phyloP scores from a whole-genome alignment of 2,329 filamentous ascomycete species.

The Zasmidium cellare region DNA sequence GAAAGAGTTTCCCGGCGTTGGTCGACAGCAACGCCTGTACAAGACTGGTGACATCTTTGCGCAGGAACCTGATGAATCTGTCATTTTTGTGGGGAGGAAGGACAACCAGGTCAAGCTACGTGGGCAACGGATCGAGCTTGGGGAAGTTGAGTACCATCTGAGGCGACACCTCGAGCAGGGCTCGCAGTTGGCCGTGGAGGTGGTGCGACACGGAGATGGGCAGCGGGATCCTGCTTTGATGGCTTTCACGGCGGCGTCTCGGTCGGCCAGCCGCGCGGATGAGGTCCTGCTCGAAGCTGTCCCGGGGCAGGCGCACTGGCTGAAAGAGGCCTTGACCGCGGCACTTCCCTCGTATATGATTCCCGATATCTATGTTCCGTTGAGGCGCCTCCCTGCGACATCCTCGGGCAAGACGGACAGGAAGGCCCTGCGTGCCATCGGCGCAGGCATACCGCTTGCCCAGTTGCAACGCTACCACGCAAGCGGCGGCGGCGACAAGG shows the following conservation, averaged over 20 bases:
- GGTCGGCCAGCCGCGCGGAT: too few relatives aligned
- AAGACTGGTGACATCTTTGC: not conserved
- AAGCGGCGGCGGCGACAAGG: too few relatives aligned
- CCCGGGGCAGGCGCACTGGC: too few relatives aligned
- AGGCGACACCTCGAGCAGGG: too few relatives aligned
- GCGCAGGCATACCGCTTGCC: too few relatives aligned
- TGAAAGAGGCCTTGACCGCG: slow-evolving; percentile 36
- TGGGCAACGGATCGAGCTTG: slow-evolving; percentile 65
- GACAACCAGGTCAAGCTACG: slow-evolving; percentile 63
- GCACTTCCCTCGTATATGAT: slow-evolving; percentile 75
- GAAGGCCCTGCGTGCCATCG: slow-evolving; percentile 41
- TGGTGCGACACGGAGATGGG: not conserved
- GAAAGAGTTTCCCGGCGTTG: not conserved
- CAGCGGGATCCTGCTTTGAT: too few relatives aligned
- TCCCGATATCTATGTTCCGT: slow-evolving; percentile 68
- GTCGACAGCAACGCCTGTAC: not conserved
- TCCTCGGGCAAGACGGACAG: slow-evolving; percentile 70
- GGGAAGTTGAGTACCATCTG: slow-evolving; percentile 44
- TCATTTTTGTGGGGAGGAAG: slow-evolving; percentile 51
- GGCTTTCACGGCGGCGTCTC: too few relatives aligned
- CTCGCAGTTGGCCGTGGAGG: not conserved
- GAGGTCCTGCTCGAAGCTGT: too few relatives aligned
- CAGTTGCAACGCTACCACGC: too few relatives aligned
- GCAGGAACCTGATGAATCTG: not conserved
- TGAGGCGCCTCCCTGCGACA: slow-evolving; percentile 67